Base-by-base conservation (phyloP, 2,329 filamentous ascomycete species). In the Dactylellina sp. region DNA sequence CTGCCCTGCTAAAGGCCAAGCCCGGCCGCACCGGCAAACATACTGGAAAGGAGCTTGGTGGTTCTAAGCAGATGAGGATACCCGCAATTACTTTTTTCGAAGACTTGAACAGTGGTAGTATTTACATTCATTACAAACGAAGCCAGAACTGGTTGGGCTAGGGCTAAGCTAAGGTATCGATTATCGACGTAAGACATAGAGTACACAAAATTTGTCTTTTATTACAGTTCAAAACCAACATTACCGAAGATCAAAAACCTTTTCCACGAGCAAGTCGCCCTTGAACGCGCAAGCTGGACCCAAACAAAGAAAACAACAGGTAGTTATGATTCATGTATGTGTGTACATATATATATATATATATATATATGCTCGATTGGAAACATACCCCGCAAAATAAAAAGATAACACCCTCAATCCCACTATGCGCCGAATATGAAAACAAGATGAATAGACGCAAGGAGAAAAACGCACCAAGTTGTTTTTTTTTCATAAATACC, bases 321-420 rank as follows among this genome's bases (percentile, higher is more conserved):
- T 32, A 5, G 28, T 32, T 32, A 60, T 32, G 46, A 40, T 14
- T 39, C 32, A 12, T 35, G 32, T 46, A 47, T 18, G 11, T 6
- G n/a, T n/a, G n/a, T n/a, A n/a, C n/a, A n/a, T n/a, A n/a, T n/a
- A n/a, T n/a, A n/a, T 46, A 32, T 44, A 44, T 32, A 24, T 25
- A 40, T 6, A 1, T 6, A n/a, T 22, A 22, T 9, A 18, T 32
- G 24, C 46, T 50, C 22, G 28, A 25, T 25, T 50, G 2, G 18
- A 39, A 42, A 44, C 28, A 28, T 28, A 57, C 32, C 44, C 53
- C 53, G 14, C 53, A 44, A 39, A 9, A 47, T 18, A 66, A 59
- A n/a, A 46, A 35, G 16, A 47, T 32, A 59, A 68, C 63, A 53
- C 63, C 63, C 44, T 42, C 37, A 35, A 39, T 50, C 63, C 63